These are phyloP conservation scores for Penicillium thymicola DNA, from an alignment of 2,329 filamentous ascomycete genomes.

Conservation along the genomic window DNA sequence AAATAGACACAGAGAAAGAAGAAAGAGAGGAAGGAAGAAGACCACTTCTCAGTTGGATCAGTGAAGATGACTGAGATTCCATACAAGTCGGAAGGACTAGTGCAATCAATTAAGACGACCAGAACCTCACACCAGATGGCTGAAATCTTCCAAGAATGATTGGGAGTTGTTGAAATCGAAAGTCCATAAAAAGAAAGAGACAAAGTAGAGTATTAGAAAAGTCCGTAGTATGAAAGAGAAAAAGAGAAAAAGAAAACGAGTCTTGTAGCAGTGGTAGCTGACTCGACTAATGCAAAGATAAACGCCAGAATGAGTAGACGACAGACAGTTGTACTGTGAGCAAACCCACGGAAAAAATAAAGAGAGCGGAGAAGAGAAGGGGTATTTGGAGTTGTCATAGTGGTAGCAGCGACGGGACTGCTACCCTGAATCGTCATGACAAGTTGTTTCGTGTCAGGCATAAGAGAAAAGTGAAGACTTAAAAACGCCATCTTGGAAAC, in stretches of 20 bases:
- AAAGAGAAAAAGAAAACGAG: background rate
- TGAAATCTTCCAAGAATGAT: background rate
- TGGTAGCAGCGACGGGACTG: background rate
- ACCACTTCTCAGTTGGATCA: slow-evolving; percentile 30
- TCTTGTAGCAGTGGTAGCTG: background rate
- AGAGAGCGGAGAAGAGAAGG: slow-evolving; percentile 3
- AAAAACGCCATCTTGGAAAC: slow-evolving; percentile 14
- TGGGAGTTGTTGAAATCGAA: slow-evolving; percentile 1
- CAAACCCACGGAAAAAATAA: background rate
- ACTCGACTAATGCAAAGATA: slow-evolving; percentile 10
- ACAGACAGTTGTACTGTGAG: background rate
- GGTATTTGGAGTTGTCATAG: slow-evolving; percentile 6
- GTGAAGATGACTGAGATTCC: slow-evolving; percentile 29
- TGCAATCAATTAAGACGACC: slow-evolving; percentile 40
- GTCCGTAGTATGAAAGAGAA: background rate
- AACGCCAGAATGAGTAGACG: slow-evolving; percentile 1
- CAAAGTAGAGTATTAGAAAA: slow-evolving; percentile 11
- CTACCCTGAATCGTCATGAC: slow-evolving; percentile 4
- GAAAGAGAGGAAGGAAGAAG: slow-evolving; percentile 3
- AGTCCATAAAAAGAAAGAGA: background rate
- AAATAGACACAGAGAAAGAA: background rate
- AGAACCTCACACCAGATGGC: slow-evolving; percentile 9
- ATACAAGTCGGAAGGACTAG: slow-evolving; percentile 17
- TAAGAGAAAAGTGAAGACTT: slow-evolving; percentile 5
- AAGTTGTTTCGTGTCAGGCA: slow-evolving; percentile 4